These are phyloP conservation scores for Microbotryum saponariae DNA, from an alignment of 1,284 basidiomycete genomes.

Conservation along the genomic window DNA sequence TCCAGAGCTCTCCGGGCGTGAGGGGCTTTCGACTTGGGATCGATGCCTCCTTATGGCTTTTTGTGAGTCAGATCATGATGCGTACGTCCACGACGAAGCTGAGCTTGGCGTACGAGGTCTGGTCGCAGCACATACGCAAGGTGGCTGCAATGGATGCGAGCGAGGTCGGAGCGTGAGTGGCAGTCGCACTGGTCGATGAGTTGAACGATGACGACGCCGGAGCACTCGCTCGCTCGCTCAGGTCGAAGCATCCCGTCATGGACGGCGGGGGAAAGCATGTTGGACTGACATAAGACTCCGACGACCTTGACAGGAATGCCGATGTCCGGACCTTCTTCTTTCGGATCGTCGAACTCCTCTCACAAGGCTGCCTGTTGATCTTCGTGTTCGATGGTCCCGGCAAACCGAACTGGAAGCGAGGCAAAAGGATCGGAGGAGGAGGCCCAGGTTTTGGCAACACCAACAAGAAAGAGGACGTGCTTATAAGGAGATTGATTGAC, in stretches of 20 bases:
- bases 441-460: constrained; percentile 66
- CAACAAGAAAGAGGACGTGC: constrained; percentile 46
- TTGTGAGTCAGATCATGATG: background rate
- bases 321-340: constrained; percentile 49
- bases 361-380: constrained; percentile 70
- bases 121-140: constrained; percentile 2
- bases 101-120: background rate
- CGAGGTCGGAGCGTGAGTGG: constrained; percentile 3
- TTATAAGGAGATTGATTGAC: background rate
- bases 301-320: constrained; percentile 47
- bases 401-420: constrained; percentile 73
- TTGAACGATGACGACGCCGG: constrained; percentile 39
- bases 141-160: constrained; percentile 8
- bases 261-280: too few species aligned
- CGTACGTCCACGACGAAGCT: background rate
- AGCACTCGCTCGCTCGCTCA: too few species aligned
- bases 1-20: constrained; percentile 27
- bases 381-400: constrained; percentile 92
- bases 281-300: constrained; percentile 33
- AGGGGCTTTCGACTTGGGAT: constrained; percentile 44
- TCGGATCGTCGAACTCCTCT: constrained; percentile 58
- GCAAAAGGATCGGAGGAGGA: constrained; percentile 55
- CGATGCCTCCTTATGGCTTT: constrained; percentile 42
- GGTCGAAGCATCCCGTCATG: too few species aligned
- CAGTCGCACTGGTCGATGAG: background rate